A percentile compares a stretch with the other conserved stretches of the same genome.
Evolutionary conservation across 352 stramenopile species (phyloP).

Genomic region (Peronospora farinosa): DNA sequence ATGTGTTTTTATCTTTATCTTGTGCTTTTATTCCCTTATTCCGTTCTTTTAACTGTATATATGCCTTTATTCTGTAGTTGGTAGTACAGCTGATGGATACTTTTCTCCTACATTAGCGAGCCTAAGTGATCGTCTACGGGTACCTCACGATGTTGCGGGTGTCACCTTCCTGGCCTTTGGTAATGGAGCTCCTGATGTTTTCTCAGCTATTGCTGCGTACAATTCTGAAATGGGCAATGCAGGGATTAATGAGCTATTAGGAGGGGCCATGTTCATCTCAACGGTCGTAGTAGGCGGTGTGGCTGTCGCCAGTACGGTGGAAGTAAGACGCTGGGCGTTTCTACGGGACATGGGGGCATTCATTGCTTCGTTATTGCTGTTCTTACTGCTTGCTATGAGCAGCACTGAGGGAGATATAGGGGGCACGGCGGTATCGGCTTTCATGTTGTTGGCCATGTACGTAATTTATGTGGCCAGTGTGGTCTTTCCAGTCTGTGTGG

Average conservation of each 20-base stretch:
- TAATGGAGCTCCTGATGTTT: conserved; percentile 96
- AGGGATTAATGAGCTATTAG: conserved; percentile 90
- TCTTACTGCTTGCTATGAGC: conserved; percentile 35
- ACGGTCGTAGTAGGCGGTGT: conserved; percentile 89
- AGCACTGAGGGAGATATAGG: conserved; percentile 12
- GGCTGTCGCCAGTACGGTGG: conserved; percentile 61
- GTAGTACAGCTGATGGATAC: conserved; percentile 95
- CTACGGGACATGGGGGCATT: conserved; percentile 55
- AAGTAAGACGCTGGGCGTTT: conserved; percentile 63
- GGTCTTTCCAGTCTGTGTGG: conserved; percentile 47
- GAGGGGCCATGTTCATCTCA: conserved; percentile 90
- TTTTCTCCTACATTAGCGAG: conserved; percentile 95
- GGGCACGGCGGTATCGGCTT: conserved; percentile 21
- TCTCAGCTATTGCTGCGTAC: conserved; percentile 87
- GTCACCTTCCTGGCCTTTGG: conserved; percentile 97
- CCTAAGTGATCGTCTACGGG: conserved; percentile 86
- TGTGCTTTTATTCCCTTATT: not conserved
- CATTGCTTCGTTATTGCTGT: conserved; percentile 39
- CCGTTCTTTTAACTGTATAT: conserved; percentile 1
- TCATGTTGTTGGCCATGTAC: conserved; percentile 51
- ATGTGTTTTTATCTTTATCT: conserved; percentile 2
- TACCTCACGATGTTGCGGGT: conserved; percentile 90
- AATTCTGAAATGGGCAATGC: conserved; percentile 57
- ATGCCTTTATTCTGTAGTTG: conserved; percentile 53
- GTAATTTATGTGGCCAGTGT: conserved; percentile 55